Conservation (phyloP, 805 yeast genomes). For the Vanderwaltozyma polyspora region DNA sequence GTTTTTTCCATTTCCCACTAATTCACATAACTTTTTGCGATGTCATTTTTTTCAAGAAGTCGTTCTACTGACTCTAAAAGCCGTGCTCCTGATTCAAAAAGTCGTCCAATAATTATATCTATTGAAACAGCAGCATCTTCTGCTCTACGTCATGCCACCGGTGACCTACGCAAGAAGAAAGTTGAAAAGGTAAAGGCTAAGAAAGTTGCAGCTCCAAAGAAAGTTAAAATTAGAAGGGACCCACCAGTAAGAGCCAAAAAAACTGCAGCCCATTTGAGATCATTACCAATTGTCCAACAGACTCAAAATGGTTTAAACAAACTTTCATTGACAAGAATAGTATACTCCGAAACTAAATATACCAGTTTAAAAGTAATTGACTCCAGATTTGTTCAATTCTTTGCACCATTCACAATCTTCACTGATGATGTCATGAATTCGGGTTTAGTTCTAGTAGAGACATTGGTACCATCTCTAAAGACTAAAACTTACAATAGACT, state of each 20-base stretch:
- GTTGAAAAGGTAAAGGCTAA: too few relatives aligned
- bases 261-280: conserved; percentile 32
- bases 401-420: conserved; percentile 12
- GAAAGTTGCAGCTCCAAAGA: too few relatives aligned
- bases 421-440: conserved; percentile 44
- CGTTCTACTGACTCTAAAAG: neutral
- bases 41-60: too few relatives aligned
- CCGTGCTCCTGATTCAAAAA: neutral
- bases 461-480: conserved; percentile 45
- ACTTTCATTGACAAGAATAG: conserved; percentile 28
- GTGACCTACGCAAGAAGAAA: too few relatives aligned
- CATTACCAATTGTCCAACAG: conserved; percentile 39
- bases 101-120: neutral
- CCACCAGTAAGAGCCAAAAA: conserved; percentile 9
- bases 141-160: neutral
- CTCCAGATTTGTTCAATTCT: neutral
- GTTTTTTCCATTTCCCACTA: too few relatives aligned
- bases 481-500: conserved; percentile 40
- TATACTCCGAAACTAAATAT: conserved; percentile 26
- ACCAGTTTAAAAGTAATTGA: neutral
- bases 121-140: neutral
- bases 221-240: neutral
- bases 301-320: conserved; percentile 27
- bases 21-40: too few relatives aligned
- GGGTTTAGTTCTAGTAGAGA: conserved; percentile 45